These are phyloP conservation scores for Naganishia vaughanmartiniae DNA, from an alignment of 768 basidiomycete genomes.

Conservation along the genomic window DNA sequence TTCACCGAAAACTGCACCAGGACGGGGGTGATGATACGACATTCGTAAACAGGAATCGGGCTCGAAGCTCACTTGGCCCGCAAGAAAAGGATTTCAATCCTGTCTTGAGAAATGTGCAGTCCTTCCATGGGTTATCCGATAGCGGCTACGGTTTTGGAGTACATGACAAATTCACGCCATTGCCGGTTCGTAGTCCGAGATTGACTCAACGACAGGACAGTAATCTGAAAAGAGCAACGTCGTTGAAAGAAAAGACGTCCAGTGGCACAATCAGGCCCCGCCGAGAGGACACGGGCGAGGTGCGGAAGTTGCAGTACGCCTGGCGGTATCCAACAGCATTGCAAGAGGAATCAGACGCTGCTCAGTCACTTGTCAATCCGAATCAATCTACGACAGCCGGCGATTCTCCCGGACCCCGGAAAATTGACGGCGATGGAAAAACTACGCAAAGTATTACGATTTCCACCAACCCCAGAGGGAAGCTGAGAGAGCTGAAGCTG, in stretches of 20 bases:
- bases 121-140: background rate
- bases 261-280: slow-evolving; percentile 13
- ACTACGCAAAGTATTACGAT: background rate
- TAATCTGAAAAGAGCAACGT: slow-evolving; percentile 1
- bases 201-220: background rate
- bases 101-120: background rate
- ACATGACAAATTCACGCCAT: slow-evolving; percentile 26
- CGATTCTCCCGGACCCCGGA: background rate
- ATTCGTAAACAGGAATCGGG: background rate
- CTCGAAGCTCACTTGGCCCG: slow-evolving; percentile 1
- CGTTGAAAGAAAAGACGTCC: slow-evolving; percentile 14
- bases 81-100: background rate
- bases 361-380: background rate
- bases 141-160: background rate
- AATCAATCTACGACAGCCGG: no score
- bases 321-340: slow-evolving; percentile 11
- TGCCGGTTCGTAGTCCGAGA: slow-evolving; percentile 25
- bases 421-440: background rate
- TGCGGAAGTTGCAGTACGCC: background rate
- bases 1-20: background rate
- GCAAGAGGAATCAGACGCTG: slow-evolving; percentile 21
- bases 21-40: background rate
- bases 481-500: slow-evolving; percentile 19
- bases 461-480: background rate
- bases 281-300: background rate